Percentiles rank a stretch among this genome's conserved stretches.
Conservation (phyloP, 495 filamentous ascomycete genomes). For the Penicillium desertorum region DNA sequence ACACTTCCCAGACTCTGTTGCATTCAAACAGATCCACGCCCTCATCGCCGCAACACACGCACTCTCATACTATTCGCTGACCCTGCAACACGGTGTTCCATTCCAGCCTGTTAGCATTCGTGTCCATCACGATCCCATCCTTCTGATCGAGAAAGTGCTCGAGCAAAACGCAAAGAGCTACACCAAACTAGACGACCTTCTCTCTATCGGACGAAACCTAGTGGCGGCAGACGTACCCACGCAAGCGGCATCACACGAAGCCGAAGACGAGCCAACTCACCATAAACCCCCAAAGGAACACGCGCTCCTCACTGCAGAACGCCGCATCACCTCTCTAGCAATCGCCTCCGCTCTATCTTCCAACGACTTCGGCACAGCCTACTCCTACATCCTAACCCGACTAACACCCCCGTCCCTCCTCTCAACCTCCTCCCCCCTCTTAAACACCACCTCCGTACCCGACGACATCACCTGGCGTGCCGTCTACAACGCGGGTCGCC, state of each 20-base stretch:
- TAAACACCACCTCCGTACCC: constrained; percentile 33
- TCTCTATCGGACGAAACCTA: constrained; percentile 74
- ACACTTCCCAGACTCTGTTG: constrained; percentile 56
- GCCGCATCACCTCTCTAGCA: constrained; percentile 81
- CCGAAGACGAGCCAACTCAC: constrained; percentile 13
- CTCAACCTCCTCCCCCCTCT: constrained; percentile 30
- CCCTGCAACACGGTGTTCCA: constrained; percentile 85
- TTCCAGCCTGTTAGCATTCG: constrained; percentile 90
- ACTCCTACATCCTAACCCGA: constrained; percentile 83
- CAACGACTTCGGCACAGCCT: constrained; percentile 95
- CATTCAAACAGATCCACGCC: constrained; percentile 58
- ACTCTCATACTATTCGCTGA: constrained; percentile 84
- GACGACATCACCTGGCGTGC: constrained; percentile 93
- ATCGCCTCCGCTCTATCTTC: constrained; percentile 81
- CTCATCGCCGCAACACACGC: constrained; percentile 84
- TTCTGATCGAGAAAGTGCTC: constrained; percentile 79
- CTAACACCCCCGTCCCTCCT: constrained; percentile 44
- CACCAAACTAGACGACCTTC: constrained; percentile 79
- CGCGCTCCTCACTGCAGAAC: constrained; percentile 47
- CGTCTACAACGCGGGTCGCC: constrained; percentile 82
- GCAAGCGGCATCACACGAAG: constrained; percentile 22
- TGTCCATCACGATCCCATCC: constrained; percentile 80
- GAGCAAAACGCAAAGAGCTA: constrained; percentile 86
- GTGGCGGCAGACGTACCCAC: constrained; percentile 63
- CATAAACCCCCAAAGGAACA: constrained; percentile 24